These are phyloP conservation scores for Glycyrrhiza uralensis DNA, from an alignment of 306 rosid species.

Conservation along the genomic window DNA sequence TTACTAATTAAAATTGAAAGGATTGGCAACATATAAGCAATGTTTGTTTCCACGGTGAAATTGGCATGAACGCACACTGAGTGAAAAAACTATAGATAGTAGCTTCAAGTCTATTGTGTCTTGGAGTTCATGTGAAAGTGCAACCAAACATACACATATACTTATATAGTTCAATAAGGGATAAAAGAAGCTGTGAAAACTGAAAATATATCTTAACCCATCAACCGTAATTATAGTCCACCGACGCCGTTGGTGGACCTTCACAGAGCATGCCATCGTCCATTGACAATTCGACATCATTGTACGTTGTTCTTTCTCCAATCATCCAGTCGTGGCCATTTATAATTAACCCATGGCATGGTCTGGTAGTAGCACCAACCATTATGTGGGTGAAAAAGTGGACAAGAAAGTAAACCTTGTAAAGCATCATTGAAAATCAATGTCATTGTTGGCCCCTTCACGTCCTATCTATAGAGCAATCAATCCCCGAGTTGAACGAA, in stretches of 20 bases:
- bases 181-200: too few relatives aligned
- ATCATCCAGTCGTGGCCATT: neutral
- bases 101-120: too few relatives aligned
- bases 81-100: too few relatives aligned
- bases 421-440: neutral
- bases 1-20: too few relatives aligned
- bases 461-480: constrained; percentile 11
- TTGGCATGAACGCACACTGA: too few relatives aligned
- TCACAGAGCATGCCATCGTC: neutral
- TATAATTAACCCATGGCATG: neutral
- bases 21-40: too few relatives aligned
- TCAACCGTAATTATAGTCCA: neutral
- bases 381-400: neutral
- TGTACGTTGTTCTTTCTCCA: neutral
- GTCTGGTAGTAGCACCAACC: neutral
- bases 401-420: constrained; percentile 4
- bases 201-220: neutral
- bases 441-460: neutral
- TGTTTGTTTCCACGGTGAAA: too few relatives aligned
- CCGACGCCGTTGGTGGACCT: constrained; percentile 11
- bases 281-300: neutral
- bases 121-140: too few relatives aligned
- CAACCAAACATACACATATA: too few relatives aligned
- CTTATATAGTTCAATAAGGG: too few relatives aligned
- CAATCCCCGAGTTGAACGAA: neutral